Evolutionary conservation across 805 yeast species (phyloP).

Genomic region (Ogataea corticis): DNA sequence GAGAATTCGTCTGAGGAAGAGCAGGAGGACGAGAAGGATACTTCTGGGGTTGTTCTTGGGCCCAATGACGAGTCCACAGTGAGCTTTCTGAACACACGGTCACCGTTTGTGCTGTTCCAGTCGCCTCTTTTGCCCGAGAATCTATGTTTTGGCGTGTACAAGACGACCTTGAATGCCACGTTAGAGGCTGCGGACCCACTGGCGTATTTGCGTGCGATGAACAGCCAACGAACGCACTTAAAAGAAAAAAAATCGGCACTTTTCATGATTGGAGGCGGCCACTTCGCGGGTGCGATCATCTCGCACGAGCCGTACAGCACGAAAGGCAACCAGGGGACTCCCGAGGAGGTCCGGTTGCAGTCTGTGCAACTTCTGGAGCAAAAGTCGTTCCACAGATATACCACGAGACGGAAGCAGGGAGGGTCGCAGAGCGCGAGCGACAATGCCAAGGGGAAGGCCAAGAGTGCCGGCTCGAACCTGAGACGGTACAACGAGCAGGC

Average conservation of each 20-base stretch:
- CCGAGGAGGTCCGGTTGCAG: constrained; percentile 55
- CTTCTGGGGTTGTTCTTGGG: neutral
- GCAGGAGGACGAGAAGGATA: constrained; percentile 13
- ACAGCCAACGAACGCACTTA: constrained; percentile 17
- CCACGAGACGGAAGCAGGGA: constrained; percentile 96
- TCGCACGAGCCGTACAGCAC: constrained; percentile 63
- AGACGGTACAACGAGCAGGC: constrained; percentile 91
- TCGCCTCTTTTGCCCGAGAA: constrained; percentile 45
- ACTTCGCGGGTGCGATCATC: constrained; percentile 93
- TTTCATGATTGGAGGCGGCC: constrained; percentile 96
- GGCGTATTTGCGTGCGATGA: constrained; percentile 37
- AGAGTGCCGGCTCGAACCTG: constrained; percentile 89
- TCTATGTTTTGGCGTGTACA: constrained; percentile 66
- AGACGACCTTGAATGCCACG: constrained; percentile 51
- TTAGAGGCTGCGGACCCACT: constrained; percentile 49
- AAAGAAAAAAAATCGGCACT: constrained; percentile 60
- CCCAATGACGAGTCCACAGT: constrained; percentile 35
- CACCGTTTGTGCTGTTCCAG: constrained; percentile 65
- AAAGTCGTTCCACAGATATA: constrained; percentile 90
- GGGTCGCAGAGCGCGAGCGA: constrained; percentile 94
- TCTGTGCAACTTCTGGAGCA: constrained; percentile 67
- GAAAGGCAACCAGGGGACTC: constrained; percentile 54
- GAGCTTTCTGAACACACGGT: constrained; percentile 63
- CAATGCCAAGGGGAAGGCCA: constrained; percentile 91
- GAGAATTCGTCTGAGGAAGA: constrained; percentile 33